Evolutionary conservation across 2,329 filamentous ascomycete genomes (phyloP), one percentile per base, ranked within the genome.

Genomic region (Trichoderma sp.): DNA sequence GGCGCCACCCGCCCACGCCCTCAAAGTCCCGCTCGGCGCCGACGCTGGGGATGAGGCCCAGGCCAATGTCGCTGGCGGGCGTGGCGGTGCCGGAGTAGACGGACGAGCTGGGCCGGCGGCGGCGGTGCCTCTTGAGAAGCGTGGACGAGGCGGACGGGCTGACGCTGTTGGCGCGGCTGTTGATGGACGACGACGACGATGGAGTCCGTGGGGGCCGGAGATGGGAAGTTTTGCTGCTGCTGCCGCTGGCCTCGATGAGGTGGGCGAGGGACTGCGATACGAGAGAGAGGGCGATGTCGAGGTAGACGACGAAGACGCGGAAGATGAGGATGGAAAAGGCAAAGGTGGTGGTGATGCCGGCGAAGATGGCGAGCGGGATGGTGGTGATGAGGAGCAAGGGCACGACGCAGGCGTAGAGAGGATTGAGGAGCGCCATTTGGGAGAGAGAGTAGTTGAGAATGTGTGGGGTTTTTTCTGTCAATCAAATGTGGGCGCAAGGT

Each of bases 301-400:
- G 79, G 75, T 91, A 91, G 68, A 91, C 85, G 63, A 90, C 75
- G 57, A 86, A 80, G 29, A 89, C 85, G 29, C 89, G 85, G 71
- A 90, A 79, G 74, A 87, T 83, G 60, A 92, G 84, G 43, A 90
- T 82, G 47, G 85, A 82, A 72, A 90, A 86, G 49, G 90, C 88
- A 59, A 91, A 73, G 5, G 83, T 84, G 67, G 89, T 88, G 37
- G 90, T 92, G 72, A 91, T 79, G 71, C 84, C 85, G 64, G 90
- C 90, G 67, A 89, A 85, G 61, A 91, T 76, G 73, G 87, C 84
- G 65, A 92, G 83, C 10, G 90, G 89, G 14, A 91, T 79, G 27
- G 88, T 89, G 74, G 90, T 82, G 72, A 90, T 72, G 74, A 88
- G 83, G 72, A 91, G 81, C 74, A 90, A 83, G n/a, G 89, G 88